Conservation (phyloP, 192 early-diverging fungal genomes). For the Rhizoclosmatium sp. region DNA sequence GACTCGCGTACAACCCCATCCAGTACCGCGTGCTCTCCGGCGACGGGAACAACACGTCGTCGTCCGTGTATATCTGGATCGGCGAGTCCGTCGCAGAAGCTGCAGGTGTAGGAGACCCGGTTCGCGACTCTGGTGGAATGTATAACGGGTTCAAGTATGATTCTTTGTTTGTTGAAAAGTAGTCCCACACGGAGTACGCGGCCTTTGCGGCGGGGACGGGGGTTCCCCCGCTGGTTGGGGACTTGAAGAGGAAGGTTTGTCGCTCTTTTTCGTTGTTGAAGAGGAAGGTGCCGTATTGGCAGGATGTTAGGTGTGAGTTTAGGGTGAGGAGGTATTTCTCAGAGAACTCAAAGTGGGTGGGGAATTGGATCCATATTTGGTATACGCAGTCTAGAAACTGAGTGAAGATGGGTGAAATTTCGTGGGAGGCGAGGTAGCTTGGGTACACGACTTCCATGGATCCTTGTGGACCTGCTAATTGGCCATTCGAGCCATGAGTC, state of each 20-base stretch:
- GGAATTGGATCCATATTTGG: conserved; percentile 87
- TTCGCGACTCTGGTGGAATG: conserved; percentile 50
- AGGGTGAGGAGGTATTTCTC: conserved; percentile 82
- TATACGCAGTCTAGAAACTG: conserved; percentile 98
- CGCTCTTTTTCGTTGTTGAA: conserved; percentile 90
- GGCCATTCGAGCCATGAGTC: neutral
- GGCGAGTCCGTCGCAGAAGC: neutral
- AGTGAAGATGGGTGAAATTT: conserved; percentile 94
- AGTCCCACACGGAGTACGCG: conserved; percentile 83
- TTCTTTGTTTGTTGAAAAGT: conserved; percentile 65
- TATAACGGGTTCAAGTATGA: conserved; percentile 70
- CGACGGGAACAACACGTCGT: conserved; percentile 73
- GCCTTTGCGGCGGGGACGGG: conserved; percentile 39
- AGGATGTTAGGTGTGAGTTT: conserved; percentile 86
- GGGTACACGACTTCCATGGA: conserved; percentile 40
- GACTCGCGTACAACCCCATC: conserved; percentile 60
- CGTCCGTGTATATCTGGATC: conserved; percentile 39
- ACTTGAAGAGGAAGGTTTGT: conserved; percentile 44
- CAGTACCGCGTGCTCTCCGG: conserved; percentile 74
- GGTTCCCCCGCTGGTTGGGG: neutral
- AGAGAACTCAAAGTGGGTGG: conserved; percentile 93
- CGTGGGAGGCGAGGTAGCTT: conserved; percentile 59
- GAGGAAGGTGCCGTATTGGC: conserved; percentile 94
- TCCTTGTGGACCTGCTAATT: conserved; percentile 23
- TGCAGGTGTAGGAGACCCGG: neutral